Base-by-base conservation (phyloP, 805 yeast species). In the Pichia scutulata region DNA sequence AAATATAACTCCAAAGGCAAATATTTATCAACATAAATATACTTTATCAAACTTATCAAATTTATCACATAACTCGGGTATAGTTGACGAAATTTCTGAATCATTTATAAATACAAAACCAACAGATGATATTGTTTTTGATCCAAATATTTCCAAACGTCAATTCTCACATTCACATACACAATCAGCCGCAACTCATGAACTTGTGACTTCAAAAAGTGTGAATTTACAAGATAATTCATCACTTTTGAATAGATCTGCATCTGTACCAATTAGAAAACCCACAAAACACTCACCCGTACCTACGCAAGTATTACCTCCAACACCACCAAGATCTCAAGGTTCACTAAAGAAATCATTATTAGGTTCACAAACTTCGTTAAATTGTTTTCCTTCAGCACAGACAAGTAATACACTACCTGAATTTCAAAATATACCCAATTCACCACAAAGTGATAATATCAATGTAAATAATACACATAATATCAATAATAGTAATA, bases 251-350 rank as follows among this genome's bases (percentile, higher is more conserved):
- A 47, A 47, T 42, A 51, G 57, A 48, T 49, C 57, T 1, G 49
- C 55, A 2, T 54, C 57, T 10, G 33, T 53, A 7, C 55, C 55
- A 25, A 39, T 42, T 4, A 46, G 46, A 21, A 46, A 39, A 8
- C 22, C 41, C 13, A 45, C 26, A 14, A 40, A 22, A 22, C 43
- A 43, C 10, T 25, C 52, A n/a, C 51, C 54, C 14, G 50, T 24
- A 33, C 55, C 53, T 2, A 16, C 18, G 16, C 21, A 43, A 16
- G 28, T 50, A 26, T 21, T 49, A 19, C 52, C 54, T 13, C 46
- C 53, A 16, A 21, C 47, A 21, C 48, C 49, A 16, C 5, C 42
- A 7, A 33, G 37, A 7, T 33, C 37, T 7, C 18, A 33, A 2
- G 37, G 19, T 33, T 33, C 37, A n/a, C 5, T n/a, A 4, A 33